Conservation (phyloP, 2,329 filamentous ascomycete species). For the Coniella vitis region DNA sequence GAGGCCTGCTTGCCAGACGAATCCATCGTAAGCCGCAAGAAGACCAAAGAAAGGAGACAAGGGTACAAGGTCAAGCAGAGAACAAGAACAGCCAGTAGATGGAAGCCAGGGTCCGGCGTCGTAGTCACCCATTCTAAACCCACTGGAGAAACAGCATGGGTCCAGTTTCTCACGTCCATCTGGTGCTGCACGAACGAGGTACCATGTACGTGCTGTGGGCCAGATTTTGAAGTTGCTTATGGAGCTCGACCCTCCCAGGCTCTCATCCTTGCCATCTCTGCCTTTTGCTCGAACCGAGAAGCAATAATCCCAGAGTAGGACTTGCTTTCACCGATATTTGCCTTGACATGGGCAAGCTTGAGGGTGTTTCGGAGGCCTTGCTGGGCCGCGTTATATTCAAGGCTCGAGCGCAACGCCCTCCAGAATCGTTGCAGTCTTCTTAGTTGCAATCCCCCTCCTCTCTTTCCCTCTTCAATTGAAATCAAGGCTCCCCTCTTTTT, state of each 20-base stretch:
- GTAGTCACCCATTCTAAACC: neutral
- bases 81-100: no score
- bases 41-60: no score
- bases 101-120: no score
- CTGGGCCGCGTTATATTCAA: conserved; percentile 10
- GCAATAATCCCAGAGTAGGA: conserved; percentile 13
- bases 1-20: no score
- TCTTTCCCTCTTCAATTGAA: neutral
- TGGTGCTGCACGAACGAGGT: neutral
- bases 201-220: conserved; percentile 6
- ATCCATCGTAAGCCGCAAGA: no score
- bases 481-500: no score
- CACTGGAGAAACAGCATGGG: neutral
- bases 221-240: conserved; percentile 15
- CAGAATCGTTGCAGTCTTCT: neutral
- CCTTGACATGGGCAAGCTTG: conserved; percentile 13
- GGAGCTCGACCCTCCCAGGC: conserved; percentile 13
- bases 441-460: neutral
- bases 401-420: conserved; percentile 1
- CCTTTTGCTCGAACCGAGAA: conserved; percentile 16
- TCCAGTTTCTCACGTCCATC: conserved; percentile 5
- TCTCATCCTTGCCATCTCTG: conserved; percentile 11
- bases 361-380: neutral
- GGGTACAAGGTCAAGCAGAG: neutral
- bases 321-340: conserved; percentile 14